Base-by-base conservation (phyloP, 768 basidiomycete species). In the Podaxis rugospora region DNA sequence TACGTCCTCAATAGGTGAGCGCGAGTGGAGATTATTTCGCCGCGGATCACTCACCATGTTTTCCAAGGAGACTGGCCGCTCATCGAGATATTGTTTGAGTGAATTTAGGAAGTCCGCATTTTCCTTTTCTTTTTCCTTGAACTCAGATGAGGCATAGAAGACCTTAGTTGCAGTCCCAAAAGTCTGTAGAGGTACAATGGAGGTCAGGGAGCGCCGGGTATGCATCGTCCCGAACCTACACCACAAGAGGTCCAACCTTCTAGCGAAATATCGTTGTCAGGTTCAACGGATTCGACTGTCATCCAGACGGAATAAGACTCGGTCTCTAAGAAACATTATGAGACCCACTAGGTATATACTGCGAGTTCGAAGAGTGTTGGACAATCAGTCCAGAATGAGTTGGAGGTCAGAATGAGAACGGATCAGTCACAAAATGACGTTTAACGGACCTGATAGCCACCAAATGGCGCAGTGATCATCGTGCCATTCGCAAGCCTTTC, bases 401-500 rank as follows among this genome's bases (percentile, higher is more conserved):
- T 21, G 1, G 11, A 6, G 18, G 23, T 21, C 18, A 6, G 23
- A 7, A n/a, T 47, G 5, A 49, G 23, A 27, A 2, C 28, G 21
- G 0, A 16, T 10, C 28, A 32, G 28, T 32, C 28, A 32, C 28
- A 32, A 32, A 32, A 32, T 32, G 28, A 32, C 7, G 28, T 32
- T 32, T 32, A 32, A 55, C 59, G 16, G 21, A 55, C 75, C 72
- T 90, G 89, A 69, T 90, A 92, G 6, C 90, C 90, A 16, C 70
- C 72, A 1, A 90, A 70, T 3, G 90, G 88, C 7, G 81, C 85
- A 2, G 71, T 69, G 59, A 91, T 71, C 10, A 71, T 80, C 2
- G 86, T 78, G 1, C 86, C 84, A 66, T 92, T 87, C 1, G 89
- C 86, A n/a, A 92, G 75, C 0, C 80, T 82, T 13, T 77, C 82